Conservation (phyloP, 176 grass and related monocot genomes). For the Lolium perenne region DNA sequence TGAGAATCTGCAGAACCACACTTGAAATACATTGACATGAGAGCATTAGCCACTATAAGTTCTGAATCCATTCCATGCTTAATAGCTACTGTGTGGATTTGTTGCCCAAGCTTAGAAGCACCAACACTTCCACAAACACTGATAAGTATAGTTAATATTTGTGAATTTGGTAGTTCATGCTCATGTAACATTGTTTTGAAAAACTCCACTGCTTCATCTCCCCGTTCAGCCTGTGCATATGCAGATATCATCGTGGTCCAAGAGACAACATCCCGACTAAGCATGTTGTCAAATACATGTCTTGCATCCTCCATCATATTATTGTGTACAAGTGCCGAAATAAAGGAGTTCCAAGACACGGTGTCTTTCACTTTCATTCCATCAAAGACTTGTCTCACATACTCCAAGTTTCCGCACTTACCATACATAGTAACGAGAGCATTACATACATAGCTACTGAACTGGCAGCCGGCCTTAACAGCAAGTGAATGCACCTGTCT, state of each 20-base stretch:
- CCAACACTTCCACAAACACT: conserved; percentile 43
- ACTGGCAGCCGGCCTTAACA: conserved; percentile 50
- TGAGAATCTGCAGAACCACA: conserved; percentile 41
- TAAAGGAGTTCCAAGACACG: conserved; percentile 68
- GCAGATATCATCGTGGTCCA: conserved; percentile 59
- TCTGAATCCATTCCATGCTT: conserved; percentile 53
- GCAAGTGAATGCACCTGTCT: conserved; percentile 67
- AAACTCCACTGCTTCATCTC: conserved; percentile 43
- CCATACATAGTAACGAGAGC: conserved; percentile 77
- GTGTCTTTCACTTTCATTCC: conserved; percentile 52
- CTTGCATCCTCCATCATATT: conserved; percentile 62
- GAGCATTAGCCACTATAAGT: conserved; percentile 58
- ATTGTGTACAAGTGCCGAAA: conserved; percentile 58
- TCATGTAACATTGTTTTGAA: conserved; percentile 54
- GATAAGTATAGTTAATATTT: conserved; percentile 58
- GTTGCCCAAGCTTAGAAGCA: conserved; percentile 54
- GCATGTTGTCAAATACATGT: conserved; percentile 51
- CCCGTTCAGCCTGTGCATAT: conserved; percentile 52
- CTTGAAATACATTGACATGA: conserved; percentile 67
- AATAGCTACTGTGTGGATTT: conserved; percentile 46
- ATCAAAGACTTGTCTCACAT: conserved; percentile 54
- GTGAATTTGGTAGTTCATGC: conserved; percentile 51
- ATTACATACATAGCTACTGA: conserved; percentile 61
- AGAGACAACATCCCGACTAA: conserved; percentile 50
- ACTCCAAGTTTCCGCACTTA: conserved; percentile 56